Evolutionary conservation across 352 stramenopile species (phyloP).

Genomic region (Salisapilia sapeloensis): DNA sequence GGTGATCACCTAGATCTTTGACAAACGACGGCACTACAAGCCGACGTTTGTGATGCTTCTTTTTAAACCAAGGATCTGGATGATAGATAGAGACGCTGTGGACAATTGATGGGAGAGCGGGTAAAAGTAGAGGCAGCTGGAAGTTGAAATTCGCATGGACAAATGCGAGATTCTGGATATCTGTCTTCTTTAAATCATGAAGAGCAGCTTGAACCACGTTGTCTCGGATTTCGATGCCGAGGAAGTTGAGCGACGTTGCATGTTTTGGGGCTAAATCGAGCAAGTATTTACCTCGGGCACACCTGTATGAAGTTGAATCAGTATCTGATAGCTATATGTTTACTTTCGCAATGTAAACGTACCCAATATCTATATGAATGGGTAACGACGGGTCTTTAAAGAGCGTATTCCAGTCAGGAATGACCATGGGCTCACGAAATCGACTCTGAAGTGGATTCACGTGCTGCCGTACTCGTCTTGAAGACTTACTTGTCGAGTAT

Average conservation of each 20-base stretch:
- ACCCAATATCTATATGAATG: constrained; percentile 77
- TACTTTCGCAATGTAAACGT: not conserved
- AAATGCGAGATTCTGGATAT: constrained; percentile 49
- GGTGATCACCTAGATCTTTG: constrained; percentile 25
- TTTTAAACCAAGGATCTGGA: constrained; percentile 82
- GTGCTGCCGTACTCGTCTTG: constrained; percentile 63
- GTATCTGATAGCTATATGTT: constrained; percentile 1
- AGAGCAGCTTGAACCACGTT: constrained; percentile 49
- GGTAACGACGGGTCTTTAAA: constrained; percentile 29
- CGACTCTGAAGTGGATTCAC: constrained; percentile 61
- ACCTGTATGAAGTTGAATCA: constrained; percentile 1
- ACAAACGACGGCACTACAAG: constrained; percentile 61
- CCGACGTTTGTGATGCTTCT: constrained; percentile 66
- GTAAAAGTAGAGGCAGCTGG: constrained; percentile 38
- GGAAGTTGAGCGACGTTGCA: constrained; percentile 27
- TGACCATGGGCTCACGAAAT: constrained; percentile 36
- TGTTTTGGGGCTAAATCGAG: constrained; percentile 35
- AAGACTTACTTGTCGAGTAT: constrained; percentile 3
- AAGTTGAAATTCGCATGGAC: constrained; percentile 80
- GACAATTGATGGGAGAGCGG: constrained; percentile 28
- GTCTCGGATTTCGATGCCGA: constrained; percentile 75
- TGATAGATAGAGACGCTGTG: constrained; percentile 78
- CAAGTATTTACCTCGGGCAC: constrained; percentile 58
- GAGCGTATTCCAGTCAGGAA: constrained; percentile 37
- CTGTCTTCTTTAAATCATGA: constrained; percentile 15